Conservation (phyloP, 1,139 yeast genomes). For the Meyerozyma sp. region DNA sequence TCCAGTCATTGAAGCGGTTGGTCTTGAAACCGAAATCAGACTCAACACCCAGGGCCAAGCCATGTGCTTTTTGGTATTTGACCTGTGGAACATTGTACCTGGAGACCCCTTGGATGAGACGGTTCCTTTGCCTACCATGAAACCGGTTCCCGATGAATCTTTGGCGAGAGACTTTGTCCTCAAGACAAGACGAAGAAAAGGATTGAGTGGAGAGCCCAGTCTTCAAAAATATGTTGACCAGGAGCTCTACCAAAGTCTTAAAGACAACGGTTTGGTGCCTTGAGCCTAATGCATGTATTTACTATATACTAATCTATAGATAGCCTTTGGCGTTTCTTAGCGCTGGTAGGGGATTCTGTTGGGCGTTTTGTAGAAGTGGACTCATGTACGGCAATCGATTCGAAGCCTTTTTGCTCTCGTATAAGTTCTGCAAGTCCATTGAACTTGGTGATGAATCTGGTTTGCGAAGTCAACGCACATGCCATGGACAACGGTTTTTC, state of each 20-base stretch:
- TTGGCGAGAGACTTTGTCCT: slow-evolving; percentile 84
- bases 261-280: slow-evolving; percentile 39
- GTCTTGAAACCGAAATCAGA: slow-evolving; percentile 82
- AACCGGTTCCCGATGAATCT: slow-evolving; percentile 65
- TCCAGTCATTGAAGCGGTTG: slow-evolving; percentile 89
- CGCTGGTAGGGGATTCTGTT: not conserved
- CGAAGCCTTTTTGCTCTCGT: slow-evolving; percentile 20
- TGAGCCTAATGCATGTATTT: not conserved
- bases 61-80: slow-evolving; percentile 59
- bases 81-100: slow-evolving; percentile 75
- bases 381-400: slow-evolving; percentile 3
- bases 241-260: slow-evolving; percentile 50
- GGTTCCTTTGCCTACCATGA: slow-evolving; percentile 59
- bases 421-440: slow-evolving; percentile 18
- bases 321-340: not conserved
- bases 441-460: slow-evolving; percentile 29
- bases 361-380: not conserved
- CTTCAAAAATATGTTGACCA: slow-evolving; percentile 65
- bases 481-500: slow-evolving; percentile 17
- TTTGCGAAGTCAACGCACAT: slow-evolving; percentile 20
- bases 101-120: slow-evolving; percentile 84
- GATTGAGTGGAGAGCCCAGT: slow-evolving; percentile 73
- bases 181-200: slow-evolving; percentile 86
- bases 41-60: slow-evolving; percentile 77
- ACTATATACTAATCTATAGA: not conserved